phyloP scores from a whole-genome alignment of 2,329 filamentous ascomycete genomes.

The Colletotrichum orbiculare region DNA sequence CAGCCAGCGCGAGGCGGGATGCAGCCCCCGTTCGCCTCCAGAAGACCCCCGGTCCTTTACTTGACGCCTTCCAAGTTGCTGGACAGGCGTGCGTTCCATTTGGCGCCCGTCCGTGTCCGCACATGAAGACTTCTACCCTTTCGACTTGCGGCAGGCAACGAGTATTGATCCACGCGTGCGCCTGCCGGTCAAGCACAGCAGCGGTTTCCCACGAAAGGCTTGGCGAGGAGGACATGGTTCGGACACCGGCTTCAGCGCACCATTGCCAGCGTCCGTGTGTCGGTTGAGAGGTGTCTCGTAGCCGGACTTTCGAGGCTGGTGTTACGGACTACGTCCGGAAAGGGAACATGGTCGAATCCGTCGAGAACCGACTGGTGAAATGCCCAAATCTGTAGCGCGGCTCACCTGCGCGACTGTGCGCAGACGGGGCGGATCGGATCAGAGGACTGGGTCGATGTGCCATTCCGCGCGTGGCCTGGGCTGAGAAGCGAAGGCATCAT shows the following conservation, averaged over 20 bases:
- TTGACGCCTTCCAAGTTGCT: too few relatives aligned
- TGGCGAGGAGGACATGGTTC: background rate
- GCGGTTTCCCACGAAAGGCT: background rate
- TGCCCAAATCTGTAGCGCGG: conserved; percentile 6
- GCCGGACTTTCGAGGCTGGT: too few relatives aligned
- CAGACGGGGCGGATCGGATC: background rate
- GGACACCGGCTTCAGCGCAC: too few relatives aligned
- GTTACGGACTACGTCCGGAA: conserved; percentile 3
- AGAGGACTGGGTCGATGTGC: too few relatives aligned
- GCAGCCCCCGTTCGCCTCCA: too few relatives aligned
- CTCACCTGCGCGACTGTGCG: conserved; percentile 19
- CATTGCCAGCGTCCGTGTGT: conserved; percentile 5
- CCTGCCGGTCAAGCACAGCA: background rate
- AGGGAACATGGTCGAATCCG: conserved; percentile 17
- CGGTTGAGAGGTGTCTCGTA: background rate
- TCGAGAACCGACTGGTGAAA: conserved; percentile 16
- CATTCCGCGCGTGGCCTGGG: too few relatives aligned
- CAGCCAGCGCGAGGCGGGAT: too few relatives aligned
- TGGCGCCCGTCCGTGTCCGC: too few relatives aligned
- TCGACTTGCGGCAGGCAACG: background rate
- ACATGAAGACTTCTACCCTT: background rate
- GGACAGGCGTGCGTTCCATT: too few relatives aligned
- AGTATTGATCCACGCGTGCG: background rate
- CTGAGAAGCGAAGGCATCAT: too few relatives aligned
- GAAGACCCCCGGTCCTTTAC: too few relatives aligned